Evolutionary conservation across 73 alveolate genomes (phyloP).

Genomic region (Strombidium stylifer): DNA sequence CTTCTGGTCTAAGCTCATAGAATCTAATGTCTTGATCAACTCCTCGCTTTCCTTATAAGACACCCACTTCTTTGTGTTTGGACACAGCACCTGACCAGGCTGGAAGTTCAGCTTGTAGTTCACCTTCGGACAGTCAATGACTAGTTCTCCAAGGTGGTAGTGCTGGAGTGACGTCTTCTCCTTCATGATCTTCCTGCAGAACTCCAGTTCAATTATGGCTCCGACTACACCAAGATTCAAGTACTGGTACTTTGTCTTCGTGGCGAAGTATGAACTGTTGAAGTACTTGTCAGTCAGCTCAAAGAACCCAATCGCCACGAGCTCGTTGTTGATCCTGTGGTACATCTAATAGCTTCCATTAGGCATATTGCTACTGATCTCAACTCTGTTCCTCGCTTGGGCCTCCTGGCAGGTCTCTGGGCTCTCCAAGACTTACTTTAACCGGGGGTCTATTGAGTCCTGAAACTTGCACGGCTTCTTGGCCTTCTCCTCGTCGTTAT

Average conservation of each 20-base stretch:
- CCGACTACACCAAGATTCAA: conserved; percentile 85
- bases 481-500: no score
- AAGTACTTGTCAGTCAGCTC: conserved; percentile 67
- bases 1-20: no score
- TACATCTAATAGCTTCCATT: conserved; percentile 89
- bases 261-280: conserved; percentile 80
- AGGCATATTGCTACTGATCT: no score
- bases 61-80: conserved; percentile 10
- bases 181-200: conserved; percentile 45
- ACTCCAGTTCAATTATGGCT: conserved; percentile 91
- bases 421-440: no score
- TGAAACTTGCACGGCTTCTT: no score
- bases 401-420: no score
- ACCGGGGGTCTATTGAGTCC: no score
- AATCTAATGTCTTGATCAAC: no score
- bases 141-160: conserved; percentile 22
- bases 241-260: conserved; percentile 86
- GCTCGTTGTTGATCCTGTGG: conserved; percentile 88
- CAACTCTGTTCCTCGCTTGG: no score
- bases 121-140: conserved; percentile 11
- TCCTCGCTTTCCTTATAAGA: no score
- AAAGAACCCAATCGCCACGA: conserved; percentile 86
- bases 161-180: conserved; percentile 7
- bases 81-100: conserved; percentile 30
- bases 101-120: conserved; percentile 17